Evolutionary conservation across 805 yeast species (phyloP).

Genomic region (Yarrowia porcina): DNA sequence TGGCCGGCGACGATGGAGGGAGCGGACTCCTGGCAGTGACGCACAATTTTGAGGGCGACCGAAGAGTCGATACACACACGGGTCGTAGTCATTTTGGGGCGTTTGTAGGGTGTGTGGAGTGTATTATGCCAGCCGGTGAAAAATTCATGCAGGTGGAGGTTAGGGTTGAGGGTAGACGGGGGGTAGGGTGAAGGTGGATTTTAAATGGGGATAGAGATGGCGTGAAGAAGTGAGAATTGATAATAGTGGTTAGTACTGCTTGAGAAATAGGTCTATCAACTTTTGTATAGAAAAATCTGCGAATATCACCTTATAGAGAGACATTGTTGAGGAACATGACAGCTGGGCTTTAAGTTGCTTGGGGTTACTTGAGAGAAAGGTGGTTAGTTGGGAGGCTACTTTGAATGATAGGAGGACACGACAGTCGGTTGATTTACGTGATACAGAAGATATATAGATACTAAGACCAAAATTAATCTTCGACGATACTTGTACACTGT

Average conservation of each 20-base stretch:
- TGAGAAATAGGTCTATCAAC: too few species aligned
- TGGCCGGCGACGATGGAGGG: conserved; percentile 68
- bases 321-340: too few species aligned
- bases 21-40: conserved; percentile 61
- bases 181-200: background rate
- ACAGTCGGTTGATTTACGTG: background rate
- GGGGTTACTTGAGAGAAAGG: background rate
- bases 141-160: conserved; percentile 17
- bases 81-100: conserved; percentile 25
- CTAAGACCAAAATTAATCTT: too few species aligned
- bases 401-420: background rate
- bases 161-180: background rate
- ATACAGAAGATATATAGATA: background rate
- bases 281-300: too few species aligned
- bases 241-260: too few species aligned
- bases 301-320: too few species aligned
- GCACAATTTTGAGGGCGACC: conserved; percentile 54
- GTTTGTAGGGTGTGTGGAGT: background rate
- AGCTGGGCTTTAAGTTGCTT: background rate
- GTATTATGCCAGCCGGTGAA: conserved; percentile 2
- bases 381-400: background rate
- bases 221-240: background rate
- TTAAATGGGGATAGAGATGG: background rate
- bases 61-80: conserved; percentile 33
- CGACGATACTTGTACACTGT: too few species aligned